Evolutionary conservation across 495 filamentous ascomycete species (phyloP).

Genomic region (Penicillium crystallinum): DNA sequence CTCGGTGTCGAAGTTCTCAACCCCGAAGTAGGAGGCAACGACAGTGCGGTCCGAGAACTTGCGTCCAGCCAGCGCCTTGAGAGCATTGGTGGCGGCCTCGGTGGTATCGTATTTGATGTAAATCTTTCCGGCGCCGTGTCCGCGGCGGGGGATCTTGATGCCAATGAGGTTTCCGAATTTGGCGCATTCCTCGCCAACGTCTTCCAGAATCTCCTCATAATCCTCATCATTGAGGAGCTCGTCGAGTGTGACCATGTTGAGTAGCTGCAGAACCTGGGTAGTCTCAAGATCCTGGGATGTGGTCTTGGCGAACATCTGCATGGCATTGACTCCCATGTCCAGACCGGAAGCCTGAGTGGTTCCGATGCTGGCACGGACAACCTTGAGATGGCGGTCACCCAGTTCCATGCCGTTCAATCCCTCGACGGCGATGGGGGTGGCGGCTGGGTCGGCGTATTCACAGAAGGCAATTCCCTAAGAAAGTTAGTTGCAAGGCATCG

Average conservation of each 20-base stretch:
- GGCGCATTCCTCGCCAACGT: constrained; percentile 83
- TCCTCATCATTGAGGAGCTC: constrained; percentile 92
- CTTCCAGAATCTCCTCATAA: constrained; percentile 94
- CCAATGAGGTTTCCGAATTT: constrained; percentile 83
- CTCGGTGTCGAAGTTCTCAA: constrained; percentile 37
- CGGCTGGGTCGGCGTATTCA: constrained; percentile 76
- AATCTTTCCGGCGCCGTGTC: constrained; percentile 92
- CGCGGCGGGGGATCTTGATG: constrained; percentile 86
- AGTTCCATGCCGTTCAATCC: constrained; percentile 90
- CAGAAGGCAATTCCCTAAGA: constrained; percentile 90
- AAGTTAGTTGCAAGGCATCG: constrained; percentile 16
- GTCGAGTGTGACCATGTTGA: constrained; percentile 97
- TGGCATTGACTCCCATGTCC: constrained; percentile 95
- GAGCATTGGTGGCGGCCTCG: constrained; percentile 75
- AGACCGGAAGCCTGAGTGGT: constrained; percentile 82
- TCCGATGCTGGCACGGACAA: constrained; percentile 84
- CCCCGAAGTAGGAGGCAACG: constrained; percentile 91
- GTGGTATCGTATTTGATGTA: constrained; percentile 84
- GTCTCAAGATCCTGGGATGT: constrained; percentile 71
- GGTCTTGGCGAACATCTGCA: constrained; percentile 97
- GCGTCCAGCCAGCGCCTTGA: constrained; percentile 80
- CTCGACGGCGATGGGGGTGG: constrained; percentile 82
- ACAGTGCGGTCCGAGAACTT: constrained; percentile 96
- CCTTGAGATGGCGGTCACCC: constrained; percentile 78
- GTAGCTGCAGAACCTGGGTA: constrained; percentile 76